Evolutionary conservation across 768 basidiomycete genomes (phyloP).

Genomic region (Favolaschia claudopus): DNA sequence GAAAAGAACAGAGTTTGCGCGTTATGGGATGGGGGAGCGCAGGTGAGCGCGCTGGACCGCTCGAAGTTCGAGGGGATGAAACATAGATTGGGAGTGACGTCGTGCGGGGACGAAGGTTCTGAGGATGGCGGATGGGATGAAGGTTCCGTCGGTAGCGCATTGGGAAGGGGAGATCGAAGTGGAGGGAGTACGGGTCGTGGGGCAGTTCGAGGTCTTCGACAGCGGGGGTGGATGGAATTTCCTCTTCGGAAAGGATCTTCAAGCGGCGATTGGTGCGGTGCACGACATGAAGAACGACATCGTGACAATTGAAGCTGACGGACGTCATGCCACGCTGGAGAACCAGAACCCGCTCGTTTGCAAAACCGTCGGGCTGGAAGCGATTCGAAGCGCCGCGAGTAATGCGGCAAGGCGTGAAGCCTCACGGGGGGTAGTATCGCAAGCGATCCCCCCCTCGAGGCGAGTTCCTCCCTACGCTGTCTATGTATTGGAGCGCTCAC

Average conservation of each 20-base stretch:
- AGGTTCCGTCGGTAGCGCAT: constrained; percentile 28
- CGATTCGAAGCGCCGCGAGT: not conserved
- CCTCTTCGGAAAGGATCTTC: constrained; percentile 26
- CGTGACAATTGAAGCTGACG: not conserved
- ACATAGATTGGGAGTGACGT: not conserved
- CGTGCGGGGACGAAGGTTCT: constrained; percentile 19
- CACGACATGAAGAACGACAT: constrained; percentile 22
- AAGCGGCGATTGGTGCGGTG: constrained; percentile 14
- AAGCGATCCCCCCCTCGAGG: not conserved
- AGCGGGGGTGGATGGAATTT: constrained; percentile 25
- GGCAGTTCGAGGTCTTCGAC: constrained; percentile 31
- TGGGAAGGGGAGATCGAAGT: constrained; percentile 31
- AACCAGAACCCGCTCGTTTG: constrained; percentile 6
- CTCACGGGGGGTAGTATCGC: not conserved
- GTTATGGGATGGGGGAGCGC: constrained; percentile 22
- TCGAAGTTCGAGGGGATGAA: not conserved
- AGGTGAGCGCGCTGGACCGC: constrained; percentile 26
- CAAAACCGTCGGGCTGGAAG: not conserved
- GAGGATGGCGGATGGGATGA: constrained; percentile 42
- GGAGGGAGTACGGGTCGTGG: not conserved
- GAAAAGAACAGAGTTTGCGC: constrained; percentile 14
- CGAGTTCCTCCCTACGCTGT: too few relatives aligned
- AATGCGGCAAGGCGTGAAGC: not conserved
- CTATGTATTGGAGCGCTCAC: too few relatives aligned
- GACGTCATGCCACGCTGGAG: not conserved